Evolutionary conservation across 1,284 basidiomycete species (phyloP), one percentile per base, ranked within the genome.

Genomic region (Puccinia polysora): DNA sequence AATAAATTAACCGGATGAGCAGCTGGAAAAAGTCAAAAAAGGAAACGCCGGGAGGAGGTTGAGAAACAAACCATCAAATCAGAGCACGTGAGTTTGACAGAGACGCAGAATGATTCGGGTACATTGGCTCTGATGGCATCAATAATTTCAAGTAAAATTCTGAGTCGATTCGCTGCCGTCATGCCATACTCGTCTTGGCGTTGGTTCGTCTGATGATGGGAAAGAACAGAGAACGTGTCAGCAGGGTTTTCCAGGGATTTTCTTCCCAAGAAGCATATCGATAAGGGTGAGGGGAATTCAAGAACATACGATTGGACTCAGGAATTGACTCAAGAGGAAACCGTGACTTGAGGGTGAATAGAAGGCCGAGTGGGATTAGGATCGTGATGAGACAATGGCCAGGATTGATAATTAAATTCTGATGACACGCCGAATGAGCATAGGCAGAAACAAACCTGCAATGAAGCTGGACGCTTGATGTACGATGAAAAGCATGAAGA

Each of bases 101-200:
- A 15, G 5, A 60, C 15, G 34, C 58, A 60, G 43, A 60, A 60
- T n/a, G 30, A 34, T 1, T 32, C 36, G 15, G 58, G 58, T 14
- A 60, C 18, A 34, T 32, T 20, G 6, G 14, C 36, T 60, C 58
- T 15, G n/a, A 60, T 60, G 18, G 58, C 30, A 15, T 60, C 58
- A 20, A 60, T 40, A 34, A 60, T 60, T 32, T 60, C 58, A 60
- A 60, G 43, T 15, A 60, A 18, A 18, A 60, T 40, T 60, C 58
- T 60, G 8, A 60, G 28, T 15, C 58, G 28, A 40, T 60, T 40
- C 8, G 3, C 23, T 5, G 58, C 8, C 7, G 1, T 60, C 18
- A 20, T 15, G 25, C 58, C 58, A 30, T 60, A 60, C 43, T 60
- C 58, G 43, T 60, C 58, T 7, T 4, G 23, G 4, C 58, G 28